Base-by-base conservation (phyloP, 352 stramenopile genomes). In the Phytophthora syringae region DNA sequence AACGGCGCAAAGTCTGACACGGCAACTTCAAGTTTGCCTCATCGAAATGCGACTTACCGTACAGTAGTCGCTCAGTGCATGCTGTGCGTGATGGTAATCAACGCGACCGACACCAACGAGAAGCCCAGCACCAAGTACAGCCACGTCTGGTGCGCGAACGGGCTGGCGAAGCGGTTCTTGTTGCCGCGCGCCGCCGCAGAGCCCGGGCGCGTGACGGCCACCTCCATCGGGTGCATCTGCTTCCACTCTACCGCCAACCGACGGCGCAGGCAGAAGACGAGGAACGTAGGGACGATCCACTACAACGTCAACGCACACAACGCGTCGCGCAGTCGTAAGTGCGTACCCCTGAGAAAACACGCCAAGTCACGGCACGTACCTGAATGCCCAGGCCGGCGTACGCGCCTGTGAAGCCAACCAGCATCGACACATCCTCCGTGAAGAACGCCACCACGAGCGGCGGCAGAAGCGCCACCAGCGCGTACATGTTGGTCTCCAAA, bases 391-490 rank as follows among this genome's bases (percentile, higher is more conserved):
- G 77, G 7, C 88, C 88, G 2, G 88, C 88, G 66, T 96, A 96
- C 5, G 86, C 83, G 54, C 88, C 88, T 7, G 88, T 96, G 67
- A 93, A 93, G 50, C 88, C 84, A 45, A 96, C 86, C 27, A 96
- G 80, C 84, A 94, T 93, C 30, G 85, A 92, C 62, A 96, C 88
- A 76, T 96, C 88, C 43, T 96, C 88, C 2, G 88, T 96, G 70
- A 89, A 94, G 72, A 96, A 88, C 39, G 88, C 88, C 24, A 96
- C 82, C 11, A 93, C 57, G 53, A 94, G 80, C 45, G 88, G 86
- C 27, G 88, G 88, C 45, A 93, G 69, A 71, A 94, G 70, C 28
- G 88, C 86, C 43, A 88, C 58, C 21, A 96, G 60, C 37, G 82
- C 84, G 67, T 88, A 94, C 52, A 80, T 62, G 72, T 94, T 81